phyloP scores from a whole-genome alignment of 1,139 yeast species.

The Saccharomyces hybrid region DNA sequence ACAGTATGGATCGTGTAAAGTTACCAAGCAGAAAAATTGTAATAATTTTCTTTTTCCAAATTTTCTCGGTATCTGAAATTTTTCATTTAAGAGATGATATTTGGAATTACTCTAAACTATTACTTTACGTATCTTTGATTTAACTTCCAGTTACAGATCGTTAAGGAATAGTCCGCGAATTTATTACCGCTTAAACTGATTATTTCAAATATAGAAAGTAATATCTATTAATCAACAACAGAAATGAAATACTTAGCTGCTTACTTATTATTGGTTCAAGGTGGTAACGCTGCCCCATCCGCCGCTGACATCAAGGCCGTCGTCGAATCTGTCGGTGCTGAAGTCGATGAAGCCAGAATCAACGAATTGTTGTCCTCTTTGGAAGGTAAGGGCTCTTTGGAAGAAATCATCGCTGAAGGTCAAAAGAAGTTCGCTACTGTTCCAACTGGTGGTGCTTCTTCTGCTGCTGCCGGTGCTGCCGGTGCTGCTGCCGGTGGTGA shows the following conservation, averaged over 20 bases:
- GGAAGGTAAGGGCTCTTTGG: constrained; percentile 80
- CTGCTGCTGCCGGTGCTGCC: constrained; percentile 62
- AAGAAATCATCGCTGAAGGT: constrained; percentile 94
- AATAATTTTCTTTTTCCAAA: neutral
- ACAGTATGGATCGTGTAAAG: neutral
- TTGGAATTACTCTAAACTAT: neutral
- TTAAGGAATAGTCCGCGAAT: constrained; percentile 34
- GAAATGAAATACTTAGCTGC: constrained; percentile 90
- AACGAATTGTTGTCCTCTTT: constrained; percentile 79
- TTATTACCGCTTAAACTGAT: constrained; percentile 31
- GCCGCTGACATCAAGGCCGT: constrained; percentile 86
- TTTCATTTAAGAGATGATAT: constrained; percentile 3
- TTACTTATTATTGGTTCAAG: constrained; percentile 78
- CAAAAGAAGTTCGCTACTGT: constrained; percentile 90
- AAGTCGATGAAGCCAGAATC: constrained; percentile 87
- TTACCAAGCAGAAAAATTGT: neutral
- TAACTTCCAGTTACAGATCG: constrained; percentile 12
- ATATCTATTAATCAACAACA: constrained; percentile 25
- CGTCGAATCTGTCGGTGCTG: constrained; percentile 90
- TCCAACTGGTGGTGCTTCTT: constrained; percentile 96
- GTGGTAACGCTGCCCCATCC: constrained; percentile 85
- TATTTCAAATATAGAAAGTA: constrained; percentile 24
- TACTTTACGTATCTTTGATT: neutral
- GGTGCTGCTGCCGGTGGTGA: constrained; percentile 65
- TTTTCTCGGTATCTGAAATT: constrained; percentile 1